Evolutionary conservation across 805 yeast species (phyloP), one percentile per base, ranked within the genome.

Genomic region (Sungouiella thailandica): DNA sequence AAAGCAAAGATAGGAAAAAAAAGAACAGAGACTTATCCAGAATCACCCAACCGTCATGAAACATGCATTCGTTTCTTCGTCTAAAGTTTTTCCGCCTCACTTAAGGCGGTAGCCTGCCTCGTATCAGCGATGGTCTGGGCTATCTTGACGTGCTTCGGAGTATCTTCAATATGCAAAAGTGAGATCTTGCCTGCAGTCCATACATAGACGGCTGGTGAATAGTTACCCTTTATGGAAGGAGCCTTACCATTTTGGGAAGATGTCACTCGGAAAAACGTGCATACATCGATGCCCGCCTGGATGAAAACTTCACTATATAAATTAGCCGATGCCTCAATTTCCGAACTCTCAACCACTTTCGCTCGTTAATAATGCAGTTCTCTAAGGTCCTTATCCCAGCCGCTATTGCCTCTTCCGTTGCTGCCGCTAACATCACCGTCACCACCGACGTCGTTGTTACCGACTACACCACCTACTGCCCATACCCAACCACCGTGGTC

Each of bases 381-480:
- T 52, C 62, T 49, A 53, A 53, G 41, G 52, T 57, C 46, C 39
- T 53, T 36, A 50, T 50, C 46, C 56, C 61, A 46, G 54, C 72
- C 41, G 68, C 73, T 53, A 73, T 72, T 44, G 51, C 65, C 40
- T 47, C 56, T 40, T 71, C 57, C 46, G 64, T 66, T 56, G 63
- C 72, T 38, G 59, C 62, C 56, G 53, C 50, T 39, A 68, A 71
- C 64, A 63, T 67, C 47, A 62, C 75, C 44, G 67, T 74, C 55
- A 57, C 70, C 60, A 66, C 74, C 46, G 72, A 73, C 44, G 49
- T 62, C 36, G 79, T 78, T 43, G 85, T 81, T 55, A 77, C 85
- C 53, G 80, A 68, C 54, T 73, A 68, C 74, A 77, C 83, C 65
- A 83, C 94, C 51, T 83, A 80, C 82, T 84, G 94, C 66, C 94